Conservation (phyloP, 2,329 filamentous ascomycete genomes). For the Coleophoma eucalyptorum region DNA sequence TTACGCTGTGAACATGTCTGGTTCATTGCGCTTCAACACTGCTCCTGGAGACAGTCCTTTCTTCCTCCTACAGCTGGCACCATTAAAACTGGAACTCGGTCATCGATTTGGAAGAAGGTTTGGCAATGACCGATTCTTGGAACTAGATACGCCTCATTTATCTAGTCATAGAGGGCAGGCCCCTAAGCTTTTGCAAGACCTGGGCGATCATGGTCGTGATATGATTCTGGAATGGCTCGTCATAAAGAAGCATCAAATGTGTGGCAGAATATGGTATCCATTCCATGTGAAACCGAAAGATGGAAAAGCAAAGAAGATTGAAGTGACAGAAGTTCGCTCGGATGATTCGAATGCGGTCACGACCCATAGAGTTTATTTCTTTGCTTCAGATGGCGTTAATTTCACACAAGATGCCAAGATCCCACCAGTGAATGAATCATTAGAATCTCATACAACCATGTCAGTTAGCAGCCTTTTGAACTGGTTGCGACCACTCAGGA, state of each 20-base stretch:
- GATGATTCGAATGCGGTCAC: slow-evolving; percentile 21
- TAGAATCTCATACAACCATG: slow-evolving; percentile 20
- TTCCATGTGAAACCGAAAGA: slow-evolving; percentile 22
- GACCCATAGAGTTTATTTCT: slow-evolving; percentile 45
- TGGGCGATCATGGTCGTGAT: slow-evolving; percentile 27
- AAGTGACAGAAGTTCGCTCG: slow-evolving; percentile 28
- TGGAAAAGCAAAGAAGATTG: slow-evolving; percentile 31
- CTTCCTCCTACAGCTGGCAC: slow-evolving; percentile 43
- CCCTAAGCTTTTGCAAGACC: slow-evolving; percentile 23
- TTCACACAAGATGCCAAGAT: neutral
- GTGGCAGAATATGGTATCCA: slow-evolving; percentile 23
- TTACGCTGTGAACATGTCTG: slow-evolving; percentile 39
- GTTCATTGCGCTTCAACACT: slow-evolving; percentile 34
- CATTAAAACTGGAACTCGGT: slow-evolving; percentile 42
- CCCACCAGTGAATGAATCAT: neutral
- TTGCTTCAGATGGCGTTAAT: slow-evolving; percentile 44
- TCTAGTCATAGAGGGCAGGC: slow-evolving; percentile 10
- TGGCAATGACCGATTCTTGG: slow-evolving; percentile 54
- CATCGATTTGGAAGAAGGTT: slow-evolving; percentile 52
- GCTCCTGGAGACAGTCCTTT: slow-evolving; percentile 31
- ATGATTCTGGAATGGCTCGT: slow-evolving; percentile 37
- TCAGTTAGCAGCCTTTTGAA: slow-evolving; percentile 39
- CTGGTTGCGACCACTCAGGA: slow-evolving; percentile 45
- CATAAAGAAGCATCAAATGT: slow-evolving; percentile 15
- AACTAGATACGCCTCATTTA: slow-evolving; percentile 46